Base-by-base conservation (phyloP, 768 basidiomycete genomes). In the Lactarius akahatsu region DNA sequence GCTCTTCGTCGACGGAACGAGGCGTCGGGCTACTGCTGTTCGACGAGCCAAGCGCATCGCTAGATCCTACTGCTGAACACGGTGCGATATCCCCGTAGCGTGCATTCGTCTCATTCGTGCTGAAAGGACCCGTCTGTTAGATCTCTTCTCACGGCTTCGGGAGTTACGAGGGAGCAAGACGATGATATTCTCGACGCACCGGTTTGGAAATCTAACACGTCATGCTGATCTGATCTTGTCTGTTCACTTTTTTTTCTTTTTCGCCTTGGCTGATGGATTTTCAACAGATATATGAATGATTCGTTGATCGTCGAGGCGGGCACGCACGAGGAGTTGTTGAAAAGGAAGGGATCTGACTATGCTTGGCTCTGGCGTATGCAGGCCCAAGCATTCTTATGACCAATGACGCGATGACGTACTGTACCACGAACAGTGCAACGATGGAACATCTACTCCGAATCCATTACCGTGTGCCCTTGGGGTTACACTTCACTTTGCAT, bases 181-280 rank as follows among this genome's bases (percentile, higher is more conserved):
- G 2, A 92, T 92, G 91, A 76, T 92, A 30, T 92, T 91, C 73
- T 91, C 90, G 1, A 88, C 88, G 0, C 91, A 89, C 75, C 79
- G 87, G 1, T 83, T 80, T 71, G 90, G 89, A 13, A 89, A 86
- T 65, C 78, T 90, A 15, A 91, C 89, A 0, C 80, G 88, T 8
- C 82, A 89, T 69, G 89, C 66, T 23, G 66, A 67, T 56, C 41
- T 67, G 52, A 67, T 67, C 28, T 63, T 67, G 66, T 67, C n/a
- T 3, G 66, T 67, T 20, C 36, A 23, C 4, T 13, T 45, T 50
- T 20, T 1, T 59, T 43, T 20, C 23, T 16, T 28, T 59, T 57
- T 4, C 13, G 10, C 15, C 45, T 30, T 9, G 34, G 38, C 59
- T 63, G 40, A 59, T 20, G 4, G 34, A 4, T 23, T 16, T 15